Conservation (phyloP, 1,284 basidiomycete genomes). For the Pseudozyma sp. region DNA sequence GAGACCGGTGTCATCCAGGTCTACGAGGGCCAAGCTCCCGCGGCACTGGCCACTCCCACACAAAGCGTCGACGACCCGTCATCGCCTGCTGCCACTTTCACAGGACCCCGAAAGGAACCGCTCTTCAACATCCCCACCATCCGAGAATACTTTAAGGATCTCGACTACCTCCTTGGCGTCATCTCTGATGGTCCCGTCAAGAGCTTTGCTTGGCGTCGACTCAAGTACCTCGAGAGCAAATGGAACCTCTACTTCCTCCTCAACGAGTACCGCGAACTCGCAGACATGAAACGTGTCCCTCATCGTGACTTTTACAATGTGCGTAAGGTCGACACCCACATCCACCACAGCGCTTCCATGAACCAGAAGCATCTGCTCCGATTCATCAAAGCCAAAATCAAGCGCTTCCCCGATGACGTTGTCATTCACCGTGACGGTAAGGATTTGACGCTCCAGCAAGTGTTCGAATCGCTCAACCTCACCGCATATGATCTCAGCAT, state of each 20-base stretch:
- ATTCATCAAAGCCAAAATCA: conserved; percentile 98
- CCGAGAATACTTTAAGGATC: conserved; percentile 92
- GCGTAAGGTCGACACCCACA: conserved; percentile 96
- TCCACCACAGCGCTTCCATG: conserved; percentile 98
- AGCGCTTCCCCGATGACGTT: conserved; percentile 83
- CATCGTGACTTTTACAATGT: conserved; percentile 97
- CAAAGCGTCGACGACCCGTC: conserved; percentile 38
- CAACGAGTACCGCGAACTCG: conserved; percentile 93
- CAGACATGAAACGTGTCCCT: conserved; percentile 87
- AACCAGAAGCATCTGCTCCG: conserved; percentile 99
- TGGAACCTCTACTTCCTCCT: conserved; percentile 93
- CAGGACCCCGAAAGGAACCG: conserved; percentile 69
- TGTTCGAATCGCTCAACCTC: conserved; percentile 93
- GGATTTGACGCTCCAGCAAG: conserved; percentile 88
- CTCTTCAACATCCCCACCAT: conserved; percentile 85
- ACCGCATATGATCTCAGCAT: conserved; percentile 98
- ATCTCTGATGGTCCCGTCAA: conserved; percentile 95
- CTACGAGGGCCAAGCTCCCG: conserved; percentile 48
- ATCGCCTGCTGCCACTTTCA: conserved; percentile 11
- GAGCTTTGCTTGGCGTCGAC: conserved; percentile 90
- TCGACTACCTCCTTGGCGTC: conserved; percentile 78
- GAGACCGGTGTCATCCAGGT: conserved; percentile 65
- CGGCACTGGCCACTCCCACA: conserved; percentile 23
- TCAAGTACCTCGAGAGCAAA: conserved; percentile 94
- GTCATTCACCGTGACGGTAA: conserved; percentile 95